Evolutionary conservation across 352 stramenopile genomes (phyloP), one percentile per base, ranked within the genome.

Genomic region (Globisporangium nagaii): DNA sequence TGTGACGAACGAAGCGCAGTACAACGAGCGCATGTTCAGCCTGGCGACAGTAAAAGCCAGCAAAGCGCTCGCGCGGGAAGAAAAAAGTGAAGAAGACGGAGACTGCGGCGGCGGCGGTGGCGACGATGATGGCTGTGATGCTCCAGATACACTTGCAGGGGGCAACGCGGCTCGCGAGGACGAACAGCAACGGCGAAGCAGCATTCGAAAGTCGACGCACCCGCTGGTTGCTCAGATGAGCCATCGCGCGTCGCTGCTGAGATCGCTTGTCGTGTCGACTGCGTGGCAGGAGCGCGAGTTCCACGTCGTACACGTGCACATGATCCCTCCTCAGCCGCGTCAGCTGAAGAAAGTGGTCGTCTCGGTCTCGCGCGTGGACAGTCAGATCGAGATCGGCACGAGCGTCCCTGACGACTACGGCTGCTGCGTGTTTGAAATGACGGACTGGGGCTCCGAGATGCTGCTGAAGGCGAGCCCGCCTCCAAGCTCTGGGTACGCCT

Each of bases 381-480:
- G 63, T 10, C 61, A 57, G 32, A 46, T 59, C 15, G 72, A 85
- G 27, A 56, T 74, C 1, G 63, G 61, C 0, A 68, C 58, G 22
- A 55, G 49, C 25, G 40, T 53, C 8, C 68, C 69, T 2, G 66
- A 87, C 56, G 73, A 86, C 15, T 52, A 44, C 4, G 76, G 76
- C 1, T 70, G 34, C 31, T 86, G 75, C 41, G 56, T 67, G 0
- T 80, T 89, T 46, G 79, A 87, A 42, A 84, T 68, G 44, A 80
- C 71, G 0, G 80, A 89, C 41, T 87, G 79, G 79, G 51, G 59
- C 12, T 58, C 65, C 2, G 66, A 83, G 32, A 65, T 89, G 41
- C 41, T 82, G 19, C 36, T 89, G 2, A 62, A 51, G 32, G 57
- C 68, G 9, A 44, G 30, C 25, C 12, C 65, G 15, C 52, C 67